Percentiles rank a stretch among this genome's conserved stretches.
Conservation (phyloP, 306 rosid species). For the Citrullus amarus region DNA sequence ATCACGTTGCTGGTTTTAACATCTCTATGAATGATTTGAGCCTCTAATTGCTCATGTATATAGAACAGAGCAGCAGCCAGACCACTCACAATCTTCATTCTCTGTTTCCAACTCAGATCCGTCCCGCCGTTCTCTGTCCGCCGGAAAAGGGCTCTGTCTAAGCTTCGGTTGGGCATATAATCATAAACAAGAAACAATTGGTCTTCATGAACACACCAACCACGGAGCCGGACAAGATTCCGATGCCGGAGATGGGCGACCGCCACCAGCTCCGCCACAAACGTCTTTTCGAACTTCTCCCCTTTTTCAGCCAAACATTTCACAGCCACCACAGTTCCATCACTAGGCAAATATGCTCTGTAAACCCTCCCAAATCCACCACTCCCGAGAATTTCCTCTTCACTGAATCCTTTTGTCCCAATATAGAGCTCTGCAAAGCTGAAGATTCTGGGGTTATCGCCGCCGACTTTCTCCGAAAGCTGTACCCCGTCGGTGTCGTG, state of each 20-base stretch:
- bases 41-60: slow-evolving; percentile 76
- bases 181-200: slow-evolving; percentile 67
- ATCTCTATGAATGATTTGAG: slow-evolving; percentile 83
- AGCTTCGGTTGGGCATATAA: slow-evolving; percentile 89
- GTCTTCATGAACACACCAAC: slow-evolving; percentile 89
- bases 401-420: slow-evolving; percentile 76
- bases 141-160: slow-evolving; percentile 60
- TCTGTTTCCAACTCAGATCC: slow-evolving; percentile 42
- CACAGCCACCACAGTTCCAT: slow-evolving; percentile 84
- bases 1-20: slow-evolving; percentile 88
- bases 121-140: slow-evolving; percentile 25
- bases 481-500: slow-evolving; percentile 80
- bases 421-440: slow-evolving; percentile 80
- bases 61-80: slow-evolving; percentile 73
- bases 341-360: slow-evolving; percentile 73
- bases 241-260: slow-evolving; percentile 92
- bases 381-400: slow-evolving; percentile 62
- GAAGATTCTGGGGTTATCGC: slow-evolving; percentile 75
- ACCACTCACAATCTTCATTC: slow-evolving; percentile 55
- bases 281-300: slow-evolving; percentile 72
- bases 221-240: slow-evolving; percentile 81
- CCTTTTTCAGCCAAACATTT: slow-evolving; percentile 79
- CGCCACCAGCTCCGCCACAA: slow-evolving; percentile 67
- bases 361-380: slow-evolving; percentile 89
- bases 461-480: slow-evolving; percentile 45